These are phyloP conservation scores for Xylariaceae sp. DNA, from an alignment of 2,329 filamentous ascomycete species.

Conservation along the genomic window DNA sequence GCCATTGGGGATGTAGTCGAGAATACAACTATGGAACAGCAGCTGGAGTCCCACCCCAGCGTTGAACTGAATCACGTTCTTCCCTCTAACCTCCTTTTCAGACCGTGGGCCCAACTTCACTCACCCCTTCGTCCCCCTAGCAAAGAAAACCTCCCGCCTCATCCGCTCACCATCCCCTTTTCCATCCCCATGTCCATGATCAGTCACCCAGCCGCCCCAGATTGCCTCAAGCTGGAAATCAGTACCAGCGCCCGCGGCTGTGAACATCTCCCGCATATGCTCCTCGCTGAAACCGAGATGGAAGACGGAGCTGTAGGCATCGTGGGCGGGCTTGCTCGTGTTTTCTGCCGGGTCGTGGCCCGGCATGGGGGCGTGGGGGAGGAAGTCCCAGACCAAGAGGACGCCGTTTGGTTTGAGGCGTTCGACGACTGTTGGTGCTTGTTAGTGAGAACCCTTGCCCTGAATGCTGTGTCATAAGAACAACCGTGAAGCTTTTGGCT, in stretches of 20 bases:
- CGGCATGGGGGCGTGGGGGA: conserved; percentile 43
- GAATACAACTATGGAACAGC: too few relatives aligned
- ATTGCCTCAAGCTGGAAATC: conserved; percentile 55
- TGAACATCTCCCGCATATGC: conserved; percentile 56
- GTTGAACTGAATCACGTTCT: too few relatives aligned
- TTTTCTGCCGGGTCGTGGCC: conserved; percentile 33
- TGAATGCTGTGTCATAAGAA: too few relatives aligned
- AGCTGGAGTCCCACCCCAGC: too few relatives aligned
- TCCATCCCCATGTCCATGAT: not conserved
- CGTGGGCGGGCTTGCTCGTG: conserved; percentile 5
- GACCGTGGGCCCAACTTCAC: not conserved
- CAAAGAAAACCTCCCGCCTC: conserved; percentile 45
- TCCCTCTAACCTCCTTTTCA: too few relatives aligned
- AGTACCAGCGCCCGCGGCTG: conserved; percentile 52
- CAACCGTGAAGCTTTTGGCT: too few relatives aligned
- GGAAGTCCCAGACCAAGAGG: conserved; percentile 63
- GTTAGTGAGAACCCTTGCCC: not conserved
- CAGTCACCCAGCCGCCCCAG: conserved; percentile 38
- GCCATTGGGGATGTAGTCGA: too few relatives aligned
- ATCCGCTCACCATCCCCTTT: conserved; percentile 13
- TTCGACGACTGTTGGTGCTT: conserved; percentile 41
- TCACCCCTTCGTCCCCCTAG: conserved; percentile 36
- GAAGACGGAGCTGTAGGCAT: conserved; percentile 47
- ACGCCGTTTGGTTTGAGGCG: conserved; percentile 62
- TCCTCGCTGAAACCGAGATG: conserved; percentile 62